Evolutionary conservation across 148 eudicot genomes (phyloP), one percentile per base, ranked within the genome.

Genomic region (Euryodendron excelsum): DNA sequence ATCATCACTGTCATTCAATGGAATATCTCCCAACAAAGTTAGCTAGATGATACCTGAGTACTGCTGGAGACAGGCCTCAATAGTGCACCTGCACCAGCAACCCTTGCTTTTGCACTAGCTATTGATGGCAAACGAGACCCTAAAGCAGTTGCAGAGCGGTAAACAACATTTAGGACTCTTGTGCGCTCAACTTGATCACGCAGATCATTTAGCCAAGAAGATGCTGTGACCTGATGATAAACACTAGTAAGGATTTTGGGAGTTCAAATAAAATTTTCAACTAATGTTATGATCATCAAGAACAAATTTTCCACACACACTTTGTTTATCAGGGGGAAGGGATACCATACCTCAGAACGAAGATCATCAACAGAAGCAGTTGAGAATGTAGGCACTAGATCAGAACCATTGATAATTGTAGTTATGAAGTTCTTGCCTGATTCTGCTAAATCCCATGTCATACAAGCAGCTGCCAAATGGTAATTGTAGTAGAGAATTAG

Each of bases 381-480:
- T 83, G 98, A 95, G 85, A 93, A 95, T 53, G 98, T 93, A 25
- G 98, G 98, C 67, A 95, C 98, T 68, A 95, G 82, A 85, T 95
- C 98, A 80, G 98, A 91, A 44, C 96, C 96, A 69, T 95, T 95
- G 73, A 95, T 87, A 75, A 95, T 83, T 66, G 98, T 90, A 48
- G 96, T 86, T 58, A 95, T 88, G 80, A 95, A 95, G 74, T 91
- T 91, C 76, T 90, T 87, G 60, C 98, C 98, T 70, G 98, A 95
- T 86, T 95, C 97, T 6, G 98, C 98, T 78, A 95, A 87, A 72
- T 93, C 97, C 98, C 96, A 93, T 39, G 98, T 95, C 98, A 95
- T 91, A 80, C 98, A 93, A 65, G 98, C 98, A 86, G 97, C 98
- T 95, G 90, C 81, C 87, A 76, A 79, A 55, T 81, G 7, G 61